Conservation (phyloP, 2,329 filamentous ascomycete species). For the Chaetomiaceae sp. region DNA sequence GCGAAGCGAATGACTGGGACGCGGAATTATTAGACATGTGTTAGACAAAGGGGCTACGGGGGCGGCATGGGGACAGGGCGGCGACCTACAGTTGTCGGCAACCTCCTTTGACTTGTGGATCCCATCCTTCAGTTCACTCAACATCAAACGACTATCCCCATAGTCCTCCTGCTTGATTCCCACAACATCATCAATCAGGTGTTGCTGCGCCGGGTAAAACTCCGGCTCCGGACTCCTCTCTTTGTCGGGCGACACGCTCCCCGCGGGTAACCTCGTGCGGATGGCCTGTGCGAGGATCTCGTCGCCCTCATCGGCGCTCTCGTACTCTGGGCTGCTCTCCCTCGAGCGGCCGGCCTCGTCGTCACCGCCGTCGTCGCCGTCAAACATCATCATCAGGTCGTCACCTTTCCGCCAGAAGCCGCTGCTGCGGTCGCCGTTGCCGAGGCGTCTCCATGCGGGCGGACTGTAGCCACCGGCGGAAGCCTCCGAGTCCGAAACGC, state of each 20-base stretch:
- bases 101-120: slow-evolving; percentile 28
- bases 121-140: slow-evolving; percentile 15
- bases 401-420: slow-evolving; percentile 57
- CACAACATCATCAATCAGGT: slow-evolving; percentile 17
- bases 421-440: slow-evolving; percentile 53
- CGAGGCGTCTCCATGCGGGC: slow-evolving; percentile 56
- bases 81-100: slow-evolving; percentile 48
- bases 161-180: slow-evolving; percentile 34
- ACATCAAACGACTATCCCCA: slow-evolving; percentile 29
- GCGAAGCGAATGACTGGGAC: slow-evolving; percentile 85
- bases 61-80: not conserved
- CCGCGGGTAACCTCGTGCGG: slow-evolving; percentile 50
- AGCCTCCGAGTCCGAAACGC: slow-evolving; percentile 33
- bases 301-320: slow-evolving; percentile 33
- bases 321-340: slow-evolving; percentile 33
- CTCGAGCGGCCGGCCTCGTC: slow-evolving; percentile 22
- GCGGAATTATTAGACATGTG: not conserved
- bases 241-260: slow-evolving; percentile 53
- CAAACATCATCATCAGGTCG: slow-evolving; percentile 44
- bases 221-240: slow-evolving; percentile 45
- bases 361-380: slow-evolving; percentile 23
- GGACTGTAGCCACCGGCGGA: slow-evolving; percentile 56
- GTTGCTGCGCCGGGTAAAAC: slow-evolving; percentile 16
- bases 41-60: slow-evolving; percentile 12
- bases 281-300: slow-evolving; percentile 48